Conservation (phyloP, 768 basidiomycete genomes). For the Multifurca ochricompacta region DNA sequence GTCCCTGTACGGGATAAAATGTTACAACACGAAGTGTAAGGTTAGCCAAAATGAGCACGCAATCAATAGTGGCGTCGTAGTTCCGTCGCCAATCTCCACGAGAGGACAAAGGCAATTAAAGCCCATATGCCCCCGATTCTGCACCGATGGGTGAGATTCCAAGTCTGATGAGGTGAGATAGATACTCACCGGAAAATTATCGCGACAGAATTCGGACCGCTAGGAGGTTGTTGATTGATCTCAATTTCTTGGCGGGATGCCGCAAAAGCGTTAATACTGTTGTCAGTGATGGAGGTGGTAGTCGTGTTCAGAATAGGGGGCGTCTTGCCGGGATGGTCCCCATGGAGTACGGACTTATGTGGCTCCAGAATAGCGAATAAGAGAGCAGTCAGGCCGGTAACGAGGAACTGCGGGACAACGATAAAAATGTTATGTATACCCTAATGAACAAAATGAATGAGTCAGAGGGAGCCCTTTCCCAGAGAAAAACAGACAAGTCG, state of each 20-base stretch:
- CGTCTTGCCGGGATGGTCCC: constrained; percentile 12
- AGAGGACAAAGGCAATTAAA: constrained; percentile 23
- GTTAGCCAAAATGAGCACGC: no score
- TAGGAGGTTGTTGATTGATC: constrained; percentile 16
- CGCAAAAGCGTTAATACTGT: not conserved
- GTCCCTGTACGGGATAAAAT: not conserved
- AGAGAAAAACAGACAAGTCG: not conserved
- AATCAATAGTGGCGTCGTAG: constrained; percentile 16
- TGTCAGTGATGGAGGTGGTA: not conserved
- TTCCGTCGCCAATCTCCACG: constrained; percentile 21
- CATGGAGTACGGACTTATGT: constrained; percentile 31
- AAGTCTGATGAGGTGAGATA: not conserved
- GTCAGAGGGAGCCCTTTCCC: not conserved
- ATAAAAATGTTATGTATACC: constrained; percentile 95
- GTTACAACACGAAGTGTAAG: not conserved
- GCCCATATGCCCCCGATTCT: constrained; percentile 25
- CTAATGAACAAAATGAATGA: constrained; percentile 31
- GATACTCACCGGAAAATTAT: constrained; percentile 33
- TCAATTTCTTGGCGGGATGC: constrained; percentile 15
- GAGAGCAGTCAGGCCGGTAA: constrained; percentile 77
- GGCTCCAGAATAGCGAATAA: constrained; percentile 85
- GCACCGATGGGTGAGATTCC: not conserved
- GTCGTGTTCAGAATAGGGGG: constrained; percentile 6
- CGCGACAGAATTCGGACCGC: constrained; percentile 32
- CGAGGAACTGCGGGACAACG: constrained; percentile 90